A percentile compares a stretch with the other conserved stretches of the same genome.
Conservation (phyloP, 208 protist genomes). For the Herpetomonas tarakana region DNA sequence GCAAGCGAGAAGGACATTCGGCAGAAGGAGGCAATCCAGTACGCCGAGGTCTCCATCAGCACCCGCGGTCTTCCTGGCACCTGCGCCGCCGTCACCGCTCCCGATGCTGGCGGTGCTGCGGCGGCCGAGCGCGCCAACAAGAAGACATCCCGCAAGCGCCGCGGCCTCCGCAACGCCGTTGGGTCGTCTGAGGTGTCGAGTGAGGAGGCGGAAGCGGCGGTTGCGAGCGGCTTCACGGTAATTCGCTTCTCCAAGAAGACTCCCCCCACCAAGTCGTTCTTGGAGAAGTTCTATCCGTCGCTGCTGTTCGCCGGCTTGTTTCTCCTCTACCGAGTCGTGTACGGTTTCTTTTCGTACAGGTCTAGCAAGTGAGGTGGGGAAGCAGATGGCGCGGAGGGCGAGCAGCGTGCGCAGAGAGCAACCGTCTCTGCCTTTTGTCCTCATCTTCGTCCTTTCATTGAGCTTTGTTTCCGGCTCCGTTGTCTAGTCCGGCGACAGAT, state of each 20-base stretch:
- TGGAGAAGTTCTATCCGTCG: constrained; percentile 13
- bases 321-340: constrained; percentile 6
- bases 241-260: constrained; percentile 17
- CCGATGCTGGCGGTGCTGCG: not conserved
- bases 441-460: too few species aligned
- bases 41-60: constrained; percentile 45
- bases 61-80: constrained; percentile 17
- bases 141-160: constrained; percentile 22
- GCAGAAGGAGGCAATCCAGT: constrained; percentile 44
- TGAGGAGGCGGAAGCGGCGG: constrained; percentile 10
- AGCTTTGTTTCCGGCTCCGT: too few species aligned
- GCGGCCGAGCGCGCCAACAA: constrained; percentile 3
- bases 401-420: not conserved
- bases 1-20: constrained; percentile 17
- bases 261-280: constrained; percentile 9
- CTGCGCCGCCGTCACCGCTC: constrained; percentile 10
- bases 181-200: constrained; percentile 7
- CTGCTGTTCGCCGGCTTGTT: constrained; percentile 29
- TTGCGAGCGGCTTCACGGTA: constrained; percentile 24
- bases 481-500: too few species aligned
- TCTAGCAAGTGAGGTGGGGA: constrained; percentile 6
- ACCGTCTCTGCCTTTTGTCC: too few species aligned
- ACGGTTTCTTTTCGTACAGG: constrained; percentile 10
- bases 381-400: too few species aligned
- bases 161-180: constrained; percentile 12